phyloP scores from a whole-genome alignment of 192 early-diverging fungal species.

The Rhizophagus sp. region DNA sequence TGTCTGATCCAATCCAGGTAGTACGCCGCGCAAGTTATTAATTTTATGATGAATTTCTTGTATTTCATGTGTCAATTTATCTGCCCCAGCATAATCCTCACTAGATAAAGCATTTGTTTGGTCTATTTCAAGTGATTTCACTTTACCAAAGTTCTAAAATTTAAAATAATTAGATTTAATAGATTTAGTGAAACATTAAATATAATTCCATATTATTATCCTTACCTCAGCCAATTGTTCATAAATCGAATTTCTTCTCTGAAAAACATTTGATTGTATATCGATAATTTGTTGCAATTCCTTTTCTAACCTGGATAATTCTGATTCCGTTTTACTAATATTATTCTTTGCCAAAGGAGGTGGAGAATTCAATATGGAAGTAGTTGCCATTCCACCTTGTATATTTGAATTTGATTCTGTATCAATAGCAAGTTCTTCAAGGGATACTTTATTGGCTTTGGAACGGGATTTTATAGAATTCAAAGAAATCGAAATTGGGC shows the following conservation, averaged over 20 bases:
- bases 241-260: conserved; percentile 19
- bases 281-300: conserved; percentile 8
- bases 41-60: conserved; percentile 12
- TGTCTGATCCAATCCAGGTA: conserved; percentile 8
- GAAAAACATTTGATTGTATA: conserved; percentile 11
- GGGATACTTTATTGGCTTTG: conserved; percentile 13
- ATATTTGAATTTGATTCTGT: background rate
- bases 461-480: background rate
- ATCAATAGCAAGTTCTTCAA: conserved; percentile 18
- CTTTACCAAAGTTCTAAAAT: conserved; percentile 5
- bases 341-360: background rate
- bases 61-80: conserved; percentile 14
- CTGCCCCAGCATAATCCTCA: conserved; percentile 20
- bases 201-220: background rate
- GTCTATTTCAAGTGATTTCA: conserved; percentile 16
- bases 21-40: background rate
- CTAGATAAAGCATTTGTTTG: background rate
- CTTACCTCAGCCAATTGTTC: conserved; percentile 14
- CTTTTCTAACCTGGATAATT: background rate
- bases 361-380: conserved; percentile 8
- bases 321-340: background rate
- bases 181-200: background rate
- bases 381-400: background rate
- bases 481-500: background rate
- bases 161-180: background rate